phyloP scores from a whole-genome alignment of 768 basidiomycete species.

The Leccinum variicolor region DNA sequence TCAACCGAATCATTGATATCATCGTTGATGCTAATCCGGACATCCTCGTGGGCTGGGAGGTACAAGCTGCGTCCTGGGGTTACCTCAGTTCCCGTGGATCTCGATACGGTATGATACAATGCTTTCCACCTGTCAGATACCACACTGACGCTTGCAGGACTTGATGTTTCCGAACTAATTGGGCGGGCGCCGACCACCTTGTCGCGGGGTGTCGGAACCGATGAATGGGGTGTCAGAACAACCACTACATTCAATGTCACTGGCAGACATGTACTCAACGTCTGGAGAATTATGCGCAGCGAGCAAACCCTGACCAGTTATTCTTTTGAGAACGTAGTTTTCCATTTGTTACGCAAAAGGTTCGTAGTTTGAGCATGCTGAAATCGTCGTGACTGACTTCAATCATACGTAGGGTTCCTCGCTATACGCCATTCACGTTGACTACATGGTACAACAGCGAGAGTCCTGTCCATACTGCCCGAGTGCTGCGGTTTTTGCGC shows the following conservation, averaged over 20 bases:
- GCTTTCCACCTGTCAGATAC: neutral
- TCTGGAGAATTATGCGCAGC: conserved; percentile 89
- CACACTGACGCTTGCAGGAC: conserved; percentile 41
- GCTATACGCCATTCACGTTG: conserved; percentile 59
- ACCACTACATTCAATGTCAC: conserved; percentile 79
- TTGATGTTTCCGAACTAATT: conserved; percentile 70
- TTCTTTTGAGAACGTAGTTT: conserved; percentile 86
- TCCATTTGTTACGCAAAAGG: conserved; percentile 77
- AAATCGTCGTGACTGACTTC: neutral
- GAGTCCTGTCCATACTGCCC: conserved; percentile 50
- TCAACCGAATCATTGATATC: conserved; percentile 74
- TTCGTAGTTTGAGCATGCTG: conserved; percentile 29
- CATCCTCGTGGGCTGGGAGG: conserved; percentile 89
- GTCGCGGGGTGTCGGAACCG: conserved; percentile 31
- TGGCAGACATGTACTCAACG: conserved; percentile 89
- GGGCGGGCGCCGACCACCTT: conserved; percentile 63
- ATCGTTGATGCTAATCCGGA: conserved; percentile 85
- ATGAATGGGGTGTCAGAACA: conserved; percentile 71
- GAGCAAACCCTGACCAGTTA: conserved; percentile 78
- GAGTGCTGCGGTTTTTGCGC: conserved; percentile 60
- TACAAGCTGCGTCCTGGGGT: conserved; percentile 88
- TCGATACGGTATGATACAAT: conserved; percentile 54
- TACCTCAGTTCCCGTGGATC: conserved; percentile 71
- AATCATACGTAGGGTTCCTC: conserved; percentile 58
- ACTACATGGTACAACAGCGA: conserved; percentile 66